Percentiles rank a stretch among this genome's conserved stretches.
Conservation (phyloP, 768 basidiomycete species). For the Mycena olivaceomarginata region DNA sequence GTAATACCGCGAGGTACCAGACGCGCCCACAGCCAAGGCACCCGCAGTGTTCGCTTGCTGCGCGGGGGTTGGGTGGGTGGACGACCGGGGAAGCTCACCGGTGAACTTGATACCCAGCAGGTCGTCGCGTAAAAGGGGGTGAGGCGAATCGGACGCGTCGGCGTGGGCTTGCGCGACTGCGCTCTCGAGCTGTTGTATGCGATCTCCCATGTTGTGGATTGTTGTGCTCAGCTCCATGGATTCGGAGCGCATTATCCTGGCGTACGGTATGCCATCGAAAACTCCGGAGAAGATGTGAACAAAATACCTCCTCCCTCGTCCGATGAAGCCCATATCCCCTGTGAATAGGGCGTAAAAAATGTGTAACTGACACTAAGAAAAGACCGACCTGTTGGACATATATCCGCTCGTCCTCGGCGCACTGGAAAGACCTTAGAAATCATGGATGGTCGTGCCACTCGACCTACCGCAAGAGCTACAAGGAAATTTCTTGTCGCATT, state of each 20-base stretch:
- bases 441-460: no score
- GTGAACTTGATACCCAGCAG: constrained; percentile 13
- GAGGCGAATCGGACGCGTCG: not conserved
- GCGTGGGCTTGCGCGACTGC: constrained; percentile 18
- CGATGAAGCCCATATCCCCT: constrained; percentile 23
- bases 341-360: no score
- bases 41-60: constrained; percentile 16
- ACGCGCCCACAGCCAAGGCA: constrained; percentile 4
- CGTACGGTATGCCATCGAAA: not conserved
- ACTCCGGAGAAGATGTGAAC: not conserved
- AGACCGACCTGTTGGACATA: constrained; percentile 21
- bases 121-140: constrained; percentile 25
- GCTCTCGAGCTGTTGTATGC: constrained; percentile 28
- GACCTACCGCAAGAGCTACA: constrained; percentile 14
- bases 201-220: constrained; percentile 24
- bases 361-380: no score
- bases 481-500: constrained; percentile 28
- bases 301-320: constrained; percentile 15
- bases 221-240: constrained; percentile 3
- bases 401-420: constrained; percentile 16
- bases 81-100: not conserved
- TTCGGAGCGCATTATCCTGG: constrained; percentile 31
- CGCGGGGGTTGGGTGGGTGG: not conserved
- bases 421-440: not conserved
- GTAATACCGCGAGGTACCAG: constrained; percentile 26